Evolutionary conservation across 2,329 filamentous ascomycete genomes (phyloP), one percentile per base, ranked within the genome.

Genomic region (Ophidiomyces ophidiicola): DNA sequence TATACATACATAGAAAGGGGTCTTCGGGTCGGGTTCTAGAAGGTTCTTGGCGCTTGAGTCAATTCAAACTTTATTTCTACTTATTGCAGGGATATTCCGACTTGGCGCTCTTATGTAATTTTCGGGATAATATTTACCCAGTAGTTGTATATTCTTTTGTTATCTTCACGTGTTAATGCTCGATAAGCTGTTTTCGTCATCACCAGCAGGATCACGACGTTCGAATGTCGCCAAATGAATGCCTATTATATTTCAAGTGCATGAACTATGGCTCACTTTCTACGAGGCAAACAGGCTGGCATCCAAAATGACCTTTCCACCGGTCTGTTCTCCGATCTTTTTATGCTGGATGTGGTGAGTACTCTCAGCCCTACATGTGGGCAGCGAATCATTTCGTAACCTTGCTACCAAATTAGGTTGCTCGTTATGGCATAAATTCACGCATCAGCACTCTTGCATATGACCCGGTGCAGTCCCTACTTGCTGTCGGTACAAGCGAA

Each of bases 261-360:
- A 33, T 26, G 31, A 32, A 43, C 31, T 24, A 94, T 94, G 87
- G 78, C 87, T 40, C 76, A 82, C 52, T 88, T 96, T 58, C 67
- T 98, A 46, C 74, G 90, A 58, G 82, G 83, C 52, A 94, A 93
- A 70, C 90, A 96, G 70, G 76, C 85, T 42, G 90, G 90, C 54
- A 81, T 98, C 52, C 81, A 86, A 58, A 83, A 80, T 62, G 90
- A 96, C 64, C 72, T 98, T 49, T 94, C 87, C 37, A 78, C 78
- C 12, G 82, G 80, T 49, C 76, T 96, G 46, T 70, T 76, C 12
- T 74, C 84, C 25, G 82, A 84, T 45, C 66, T 83, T 10, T 94
- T 96, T 57, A 68, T 74, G 43, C 75, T 88, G 17, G 86, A 94
- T 57, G 84, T 94, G 61, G 82, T 76, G 66, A 41, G 62, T 56